Evolutionary conservation across 805 yeast species (phyloP), one percentile per base, ranked within the genome.

Genomic region (Candida montana): DNA sequence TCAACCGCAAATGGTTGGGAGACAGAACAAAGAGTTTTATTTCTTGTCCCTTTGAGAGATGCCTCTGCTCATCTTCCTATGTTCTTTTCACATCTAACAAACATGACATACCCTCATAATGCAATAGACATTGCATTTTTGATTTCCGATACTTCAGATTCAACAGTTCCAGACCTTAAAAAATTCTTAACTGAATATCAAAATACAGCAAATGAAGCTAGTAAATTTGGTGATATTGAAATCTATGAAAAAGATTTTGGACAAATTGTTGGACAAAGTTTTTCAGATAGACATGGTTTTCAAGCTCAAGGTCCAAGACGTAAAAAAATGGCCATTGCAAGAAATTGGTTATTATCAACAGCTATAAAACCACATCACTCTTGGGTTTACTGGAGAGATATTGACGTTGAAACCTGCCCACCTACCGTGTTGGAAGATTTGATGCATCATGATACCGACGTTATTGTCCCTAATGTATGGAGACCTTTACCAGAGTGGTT

Each of bases 371-470:
- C 98, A 1, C 81, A 91, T 60, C 98, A 91, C 60, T 80, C 95
- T 7, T 89, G 90, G 84, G 96, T 91, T 7, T 89, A 90, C 62
- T 91, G 98, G 98, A 72, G 98, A 63, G 98, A 91, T 67, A 96
- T 93, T 11, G 98, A 91, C 63, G 95, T 91, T n/a, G 96, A 90
- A 60, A 81, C 90, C 0, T 79, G 83, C 24, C 95, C 96, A 5
- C 72, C 81, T 1, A 81, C 96, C 1, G 78, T 90, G 46, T 63
- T 90, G 47, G 96, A 90, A 63, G 97, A 90, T 63, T 68, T 90
- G 53, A 91, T 91, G 97, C 84, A 78, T 54, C 96, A 88, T 62
- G 79, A 83, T 59, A 78, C 76, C 58, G 98, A 91, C 60, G 93
- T 91, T 23, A 87, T 91, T 39, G 97, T 91, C 15, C 98, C 98